These are phyloP conservation scores for Cutaneotrichosporon sp. DNA, from an alignment of 1,284 basidiomycete genomes.

Conservation along the genomic window DNA sequence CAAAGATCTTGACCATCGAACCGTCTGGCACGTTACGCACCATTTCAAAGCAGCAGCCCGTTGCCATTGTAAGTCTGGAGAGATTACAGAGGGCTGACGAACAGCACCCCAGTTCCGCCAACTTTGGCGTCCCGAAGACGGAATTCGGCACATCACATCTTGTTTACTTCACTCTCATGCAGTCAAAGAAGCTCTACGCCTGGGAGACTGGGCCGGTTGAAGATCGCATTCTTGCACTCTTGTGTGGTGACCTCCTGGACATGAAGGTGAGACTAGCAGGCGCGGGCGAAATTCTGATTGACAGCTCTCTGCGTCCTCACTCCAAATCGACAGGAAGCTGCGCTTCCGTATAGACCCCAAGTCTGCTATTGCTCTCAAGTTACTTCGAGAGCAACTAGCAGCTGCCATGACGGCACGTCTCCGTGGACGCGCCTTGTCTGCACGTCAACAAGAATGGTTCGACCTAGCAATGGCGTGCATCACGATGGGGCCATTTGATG, in stretches of 20 bases:
- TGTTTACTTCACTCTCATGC: slow-evolving; percentile 81
- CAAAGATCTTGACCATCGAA: slow-evolving; percentile 73
- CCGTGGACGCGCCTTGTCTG: slow-evolving; percentile 58
- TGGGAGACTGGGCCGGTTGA: slow-evolving; percentile 93
- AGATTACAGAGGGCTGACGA: slow-evolving; percentile 63
- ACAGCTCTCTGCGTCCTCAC: slow-evolving; percentile 65
- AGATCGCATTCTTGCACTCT: slow-evolving; percentile 71
- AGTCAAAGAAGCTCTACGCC: slow-evolving; percentile 64
- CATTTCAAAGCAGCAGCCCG: slow-evolving; percentile 77
- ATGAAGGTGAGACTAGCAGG: slow-evolving; percentile 61
- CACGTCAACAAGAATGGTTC: slow-evolving; percentile 63
- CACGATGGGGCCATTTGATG: slow-evolving; percentile 38
- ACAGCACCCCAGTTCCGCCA: slow-evolving; percentile 90
- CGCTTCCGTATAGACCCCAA: slow-evolving; percentile 67
- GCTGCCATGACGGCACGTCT: slow-evolving; percentile 57
- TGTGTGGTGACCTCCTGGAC: slow-evolving; percentile 82
- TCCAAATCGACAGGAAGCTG: slow-evolving; percentile 81
- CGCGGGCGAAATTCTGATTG: neutral
- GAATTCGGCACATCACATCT: slow-evolving; percentile 73
- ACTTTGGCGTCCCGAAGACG: slow-evolving; percentile 61
- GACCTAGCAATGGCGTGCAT: slow-evolving; percentile 58
- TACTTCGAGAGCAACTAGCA: slow-evolving; percentile 64
- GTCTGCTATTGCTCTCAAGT: slow-evolving; percentile 71
- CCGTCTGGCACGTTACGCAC: slow-evolving; percentile 62
- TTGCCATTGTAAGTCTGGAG: slow-evolving; percentile 43